Base-by-base conservation (phyloP, 257 asterid genomes). In the Verbascum thapsus region DNA sequence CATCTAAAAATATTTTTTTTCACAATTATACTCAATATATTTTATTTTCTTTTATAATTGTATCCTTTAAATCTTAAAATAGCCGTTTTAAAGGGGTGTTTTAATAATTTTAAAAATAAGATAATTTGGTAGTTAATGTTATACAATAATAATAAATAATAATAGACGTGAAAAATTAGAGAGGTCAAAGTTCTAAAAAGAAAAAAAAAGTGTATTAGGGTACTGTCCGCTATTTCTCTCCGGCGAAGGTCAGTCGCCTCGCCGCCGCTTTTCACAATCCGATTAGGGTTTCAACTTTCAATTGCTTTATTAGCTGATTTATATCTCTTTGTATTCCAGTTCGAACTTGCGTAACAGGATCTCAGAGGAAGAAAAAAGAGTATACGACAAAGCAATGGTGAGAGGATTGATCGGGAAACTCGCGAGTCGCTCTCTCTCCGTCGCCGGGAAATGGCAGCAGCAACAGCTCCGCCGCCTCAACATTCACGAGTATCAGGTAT, bases 401-500 rank as follows among this genome's bases (percentile, higher is more conserved):
- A 74, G 97, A 74, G 88, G 91, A 68, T 69, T 90, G 86, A 63
- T 94, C 41, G 81, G 94, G 9, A 94, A 87, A 72, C 79, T 94
- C 13, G 95, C 95, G 39, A 57, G 67, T 57, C 88, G 90, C 63
- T 82, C 99, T 50, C 87, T 94, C 47, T 82, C 96, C 63, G 75
- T 82, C 49, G 95, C 97, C 76, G 97, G 99, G 7, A 87, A 85
- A 78, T 94, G 99, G 99, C 97, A 94, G 69, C 95, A 87, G 64
- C 99, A 94, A 53, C 99, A 94, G 88, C 94, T 94, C 75, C 97
- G 97, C 71, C 96, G 96, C 72, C 96, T 94, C 83, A 94, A 94
- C 73, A 80, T 90, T 53, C 97, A 94, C 74, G 99, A 94, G 53
- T 94, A 90, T 74, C 99, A 90, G 96, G 99, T 92, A 30, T 9